phyloP scores from a whole-genome alignment of 2,329 filamentous ascomycete species.

The Lizonia empirigonia region DNA sequence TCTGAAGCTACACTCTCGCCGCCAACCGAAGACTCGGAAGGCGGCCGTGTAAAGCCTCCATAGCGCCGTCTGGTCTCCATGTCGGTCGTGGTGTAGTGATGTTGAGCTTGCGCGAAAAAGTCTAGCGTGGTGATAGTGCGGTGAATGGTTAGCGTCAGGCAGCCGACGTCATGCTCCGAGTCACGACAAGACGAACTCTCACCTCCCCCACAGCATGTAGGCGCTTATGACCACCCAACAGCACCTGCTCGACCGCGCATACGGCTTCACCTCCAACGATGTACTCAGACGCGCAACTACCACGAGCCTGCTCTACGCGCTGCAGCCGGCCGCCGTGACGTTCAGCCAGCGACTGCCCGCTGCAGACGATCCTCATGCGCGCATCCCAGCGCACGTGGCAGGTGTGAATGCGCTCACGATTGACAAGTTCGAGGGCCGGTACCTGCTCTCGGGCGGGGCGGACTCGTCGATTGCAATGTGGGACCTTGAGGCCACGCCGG shows the following conservation, averaged over 20 bases:
- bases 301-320: constrained; percentile 69
- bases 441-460: constrained; percentile 82
- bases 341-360: constrained; percentile 68
- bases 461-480: constrained; percentile 85
- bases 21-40: constrained; percentile 20
- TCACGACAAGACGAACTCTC: constrained; percentile 1
- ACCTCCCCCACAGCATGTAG: constrained; percentile 42
- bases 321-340: constrained; percentile 69
- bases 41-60: constrained; percentile 11
- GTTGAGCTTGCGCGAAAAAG: constrained; percentile 10
- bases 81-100: neutral
- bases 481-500: constrained; percentile 69
- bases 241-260: constrained; percentile 75
- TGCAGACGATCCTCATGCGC: constrained; percentile 34
- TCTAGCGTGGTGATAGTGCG: constrained; percentile 11
- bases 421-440: constrained; percentile 79
- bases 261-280: constrained; percentile 65
- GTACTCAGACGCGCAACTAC: constrained; percentile 70
- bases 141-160: neutral
- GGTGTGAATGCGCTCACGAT: constrained; percentile 81
- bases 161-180: constrained; percentile 26
- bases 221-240: constrained; percentile 49
- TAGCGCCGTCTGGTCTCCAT: constrained; percentile 16
- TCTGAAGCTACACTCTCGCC: constrained; percentile 12
- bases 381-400: constrained; percentile 71